Base-by-base conservation (phyloP, 1,284 basidiomycete genomes). In the Chiua sp. region DNA sequence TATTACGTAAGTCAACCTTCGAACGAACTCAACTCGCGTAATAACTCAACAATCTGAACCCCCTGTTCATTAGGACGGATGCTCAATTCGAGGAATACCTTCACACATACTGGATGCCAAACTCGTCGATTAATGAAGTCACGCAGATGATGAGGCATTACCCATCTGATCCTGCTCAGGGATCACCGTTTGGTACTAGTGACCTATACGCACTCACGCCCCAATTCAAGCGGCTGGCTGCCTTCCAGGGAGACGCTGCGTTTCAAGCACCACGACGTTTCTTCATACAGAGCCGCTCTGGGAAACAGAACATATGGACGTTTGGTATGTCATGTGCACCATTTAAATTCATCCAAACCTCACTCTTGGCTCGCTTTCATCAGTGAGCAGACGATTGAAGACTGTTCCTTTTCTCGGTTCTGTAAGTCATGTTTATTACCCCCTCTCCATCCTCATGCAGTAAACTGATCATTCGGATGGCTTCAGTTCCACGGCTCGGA, bases 231-330 rank as follows among this genome's bases (percentile, higher is more conserved):
- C 75, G 86, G 23, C 64, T 87, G 3, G 79, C 86, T 13, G 75
- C 84, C 0, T 68, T 87, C 60, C 75, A 76, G 48, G 85, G 85
- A 0, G 86, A 87, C 60, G 68, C 76, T 1, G 74, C 81, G 1
- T 87, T 88, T 73, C 83, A 87, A 57, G 83, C 77, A 0, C 81
- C 83, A 4, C 75, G 85, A n/a, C 72, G 83, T 20, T 81, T 82
- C 70, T 78, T 87, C 63, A 64, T 87, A 18, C 65, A 82, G 47
- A 68, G 75, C 33, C 72, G 70, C 3, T 73, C 81, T 0, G 73
- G 67, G 0, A 79, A 79, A 54, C 82, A 84, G 62, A 71, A 75
- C 15, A 76, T 77, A 0, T 86, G 83, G 82, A 77, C 78, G 1
- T 87, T 77, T 68, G 32, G 83, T 84, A 62, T 55, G 76, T 72